Conservation (phyloP, 192 early-diverging fungal species). For the Coemansia sp. region DNA sequence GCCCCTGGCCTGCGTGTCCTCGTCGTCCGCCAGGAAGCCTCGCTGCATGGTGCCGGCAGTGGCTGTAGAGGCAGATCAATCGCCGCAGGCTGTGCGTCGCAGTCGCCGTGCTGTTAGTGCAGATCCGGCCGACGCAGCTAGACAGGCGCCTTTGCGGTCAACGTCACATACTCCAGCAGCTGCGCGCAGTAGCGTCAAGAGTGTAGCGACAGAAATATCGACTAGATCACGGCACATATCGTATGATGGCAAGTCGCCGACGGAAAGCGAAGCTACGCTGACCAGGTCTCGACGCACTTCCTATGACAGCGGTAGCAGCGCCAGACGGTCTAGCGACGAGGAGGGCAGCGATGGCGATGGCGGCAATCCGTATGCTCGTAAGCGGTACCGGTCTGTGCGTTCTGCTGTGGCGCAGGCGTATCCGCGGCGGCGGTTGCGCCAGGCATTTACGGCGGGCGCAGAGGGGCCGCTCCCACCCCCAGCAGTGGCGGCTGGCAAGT, state of each 20-base stretch:
- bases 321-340: background rate
- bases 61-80: conserved; percentile 37
- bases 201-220: background rate
- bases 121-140: conserved; percentile 2
- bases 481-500: conserved; percentile 17
- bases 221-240: conserved; percentile 28
- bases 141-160: too few species aligned
- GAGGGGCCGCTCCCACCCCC: too few species aligned
- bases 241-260: conserved; percentile 25
- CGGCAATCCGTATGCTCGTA: conserved; percentile 41
- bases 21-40: conserved; percentile 21
- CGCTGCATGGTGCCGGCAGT: conserved; percentile 45
- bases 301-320: too few species aligned
- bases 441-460: conserved; percentile 17
- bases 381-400: conserved; percentile 37
- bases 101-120: conserved; percentile 35
- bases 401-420: conserved; percentile 39
- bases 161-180: conserved; percentile 3
- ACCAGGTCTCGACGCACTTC: too few species aligned
- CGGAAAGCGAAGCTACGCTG: too few species aligned
- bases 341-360: conserved; percentile 3
- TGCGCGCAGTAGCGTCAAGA: background rate
- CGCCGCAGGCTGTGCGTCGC: conserved; percentile 7
- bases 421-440: conserved; percentile 8
- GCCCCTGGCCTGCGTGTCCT: background rate